Evolutionary conservation across 768 basidiomycete genomes (phyloP).

Genomic region (Boletus pseudo-olivaceus): DNA sequence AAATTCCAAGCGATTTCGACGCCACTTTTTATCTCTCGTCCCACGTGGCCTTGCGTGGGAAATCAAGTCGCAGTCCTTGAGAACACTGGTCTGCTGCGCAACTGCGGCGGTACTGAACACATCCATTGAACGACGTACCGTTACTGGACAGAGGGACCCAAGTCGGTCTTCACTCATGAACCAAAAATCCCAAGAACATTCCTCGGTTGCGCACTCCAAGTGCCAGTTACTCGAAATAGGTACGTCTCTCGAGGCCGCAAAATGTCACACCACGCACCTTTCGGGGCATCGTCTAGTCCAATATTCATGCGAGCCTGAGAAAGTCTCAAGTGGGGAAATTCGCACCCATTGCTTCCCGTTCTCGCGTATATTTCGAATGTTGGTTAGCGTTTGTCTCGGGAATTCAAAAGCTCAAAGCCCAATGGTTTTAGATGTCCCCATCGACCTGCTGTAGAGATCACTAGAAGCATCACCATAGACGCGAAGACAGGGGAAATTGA

Average conservation of each 20-base stretch:
- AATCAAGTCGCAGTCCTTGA: not conserved
- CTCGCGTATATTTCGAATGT: conserved; percentile 73
- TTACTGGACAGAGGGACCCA: not conserved
- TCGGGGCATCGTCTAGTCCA: conserved; percentile 40
- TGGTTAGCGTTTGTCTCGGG: conserved; percentile 24
- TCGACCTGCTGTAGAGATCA: conserved; percentile 67
- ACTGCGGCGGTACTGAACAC: not conserved
- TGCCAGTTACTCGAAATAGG: conserved; percentile 67
- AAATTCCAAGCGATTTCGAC: conserved; percentile 15
- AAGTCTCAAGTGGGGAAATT: conserved; percentile 18
- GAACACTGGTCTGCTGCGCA: not conserved
- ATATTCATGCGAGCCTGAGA: conserved; percentile 53
- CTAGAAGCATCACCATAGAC: conserved; percentile 50
- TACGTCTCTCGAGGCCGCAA: conserved; percentile 6
- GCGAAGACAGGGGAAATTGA: conserved; percentile 47
- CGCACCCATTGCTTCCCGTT: conserved; percentile 65
- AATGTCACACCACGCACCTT: conserved; percentile 3
- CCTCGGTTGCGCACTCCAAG: conserved; percentile 12
- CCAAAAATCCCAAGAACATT: not conserved
- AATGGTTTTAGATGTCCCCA: conserved; percentile 53
- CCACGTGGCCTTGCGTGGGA: conserved; percentile 33
- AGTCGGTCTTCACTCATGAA: conserved; percentile 3
- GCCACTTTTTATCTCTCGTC: conserved; percentile 31
- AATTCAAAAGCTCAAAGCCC: conserved; percentile 3
- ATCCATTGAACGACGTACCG: not conserved